Percentiles rank a stretch among this genome's conserved stretches.
Conservation (phyloP, 179 eudicot species). For the Drosera spatulata region DNA sequence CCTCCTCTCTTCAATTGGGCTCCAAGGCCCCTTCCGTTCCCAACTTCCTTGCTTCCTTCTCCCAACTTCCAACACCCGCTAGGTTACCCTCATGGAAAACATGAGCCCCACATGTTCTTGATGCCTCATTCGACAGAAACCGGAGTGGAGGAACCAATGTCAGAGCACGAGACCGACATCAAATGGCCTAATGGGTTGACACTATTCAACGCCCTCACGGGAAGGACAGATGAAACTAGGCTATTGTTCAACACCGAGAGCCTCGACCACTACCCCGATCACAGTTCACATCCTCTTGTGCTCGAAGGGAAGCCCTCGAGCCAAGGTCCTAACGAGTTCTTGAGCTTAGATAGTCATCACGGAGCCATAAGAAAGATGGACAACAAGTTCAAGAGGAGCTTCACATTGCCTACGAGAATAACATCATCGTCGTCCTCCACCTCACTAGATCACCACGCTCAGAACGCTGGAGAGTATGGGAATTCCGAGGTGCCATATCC, state of each 20-base stretch:
- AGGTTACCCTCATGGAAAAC: constrained; percentile 45
- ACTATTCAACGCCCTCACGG: constrained; percentile 75
- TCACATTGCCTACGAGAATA: constrained; percentile 80
- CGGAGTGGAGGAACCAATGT: constrained; percentile 57
- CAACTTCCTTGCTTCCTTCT: constrained; percentile 30
- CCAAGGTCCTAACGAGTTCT: constrained; percentile 48
- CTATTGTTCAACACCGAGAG: constrained; percentile 60
- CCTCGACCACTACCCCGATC: constrained; percentile 40
- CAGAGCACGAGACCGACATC: constrained; percentile 70
- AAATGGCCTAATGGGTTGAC: constrained; percentile 91
- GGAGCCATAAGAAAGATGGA: constrained; percentile 67
- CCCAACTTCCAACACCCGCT: constrained; percentile 56
- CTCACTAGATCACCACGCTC: constrained; percentile 61
- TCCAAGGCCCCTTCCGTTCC: constrained; percentile 39
- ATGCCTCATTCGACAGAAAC: constrained; percentile 57
- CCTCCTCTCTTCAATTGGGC: constrained; percentile 80
- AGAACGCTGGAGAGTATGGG: constrained; percentile 25
- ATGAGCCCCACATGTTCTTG: constrained; percentile 75
- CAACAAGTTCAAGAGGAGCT: constrained; percentile 81
- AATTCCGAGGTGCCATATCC: constrained; percentile 24
- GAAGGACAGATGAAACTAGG: constrained; percentile 71
- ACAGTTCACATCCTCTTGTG: constrained; percentile 9
- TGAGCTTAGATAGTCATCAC: constrained; percentile 58
- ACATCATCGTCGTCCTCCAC: constrained; percentile 68
- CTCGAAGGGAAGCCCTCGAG: constrained; percentile 10